phyloP scores from a whole-genome alignment of 2,329 filamentous ascomycete species.

The Ophiostoma sp. region DNA sequence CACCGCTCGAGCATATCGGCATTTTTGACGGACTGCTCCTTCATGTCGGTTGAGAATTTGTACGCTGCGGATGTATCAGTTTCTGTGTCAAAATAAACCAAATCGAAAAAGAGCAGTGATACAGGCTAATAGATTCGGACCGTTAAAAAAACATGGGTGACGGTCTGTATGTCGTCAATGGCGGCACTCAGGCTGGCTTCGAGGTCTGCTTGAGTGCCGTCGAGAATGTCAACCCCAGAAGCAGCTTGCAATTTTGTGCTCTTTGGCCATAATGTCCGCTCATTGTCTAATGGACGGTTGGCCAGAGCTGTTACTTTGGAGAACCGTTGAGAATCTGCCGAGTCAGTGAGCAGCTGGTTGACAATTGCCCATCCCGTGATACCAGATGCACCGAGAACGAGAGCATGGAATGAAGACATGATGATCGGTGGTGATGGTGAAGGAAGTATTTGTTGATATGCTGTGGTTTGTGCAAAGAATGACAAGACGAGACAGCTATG shows the following conservation, averaged over 20 bases:
- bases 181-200: neutral
- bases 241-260: neutral
- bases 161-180: neutral
- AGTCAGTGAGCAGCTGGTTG: neutral
- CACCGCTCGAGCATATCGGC: neutral
- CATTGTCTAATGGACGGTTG: neutral
- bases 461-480: no score
- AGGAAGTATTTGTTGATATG: no score
- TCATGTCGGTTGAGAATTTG: neutral
- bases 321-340: neutral
- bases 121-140: no score
- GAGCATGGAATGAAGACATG: neutral
- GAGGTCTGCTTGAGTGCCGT: neutral
- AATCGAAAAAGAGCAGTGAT: no score
- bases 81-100: no score
- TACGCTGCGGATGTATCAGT: no score
- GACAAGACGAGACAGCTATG: no score
- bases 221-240: neutral
- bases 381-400: neutral
- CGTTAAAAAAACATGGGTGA: neutral
- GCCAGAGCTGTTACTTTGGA: neutral
- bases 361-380: neutral
- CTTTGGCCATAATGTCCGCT: neutral
- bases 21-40: neutral
- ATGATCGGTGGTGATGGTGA: no score